Evolutionary conservation across 148 eudicot species (phyloP), one percentile per base, ranked within the genome.

Genomic region (Talinum fruticosum): DNA sequence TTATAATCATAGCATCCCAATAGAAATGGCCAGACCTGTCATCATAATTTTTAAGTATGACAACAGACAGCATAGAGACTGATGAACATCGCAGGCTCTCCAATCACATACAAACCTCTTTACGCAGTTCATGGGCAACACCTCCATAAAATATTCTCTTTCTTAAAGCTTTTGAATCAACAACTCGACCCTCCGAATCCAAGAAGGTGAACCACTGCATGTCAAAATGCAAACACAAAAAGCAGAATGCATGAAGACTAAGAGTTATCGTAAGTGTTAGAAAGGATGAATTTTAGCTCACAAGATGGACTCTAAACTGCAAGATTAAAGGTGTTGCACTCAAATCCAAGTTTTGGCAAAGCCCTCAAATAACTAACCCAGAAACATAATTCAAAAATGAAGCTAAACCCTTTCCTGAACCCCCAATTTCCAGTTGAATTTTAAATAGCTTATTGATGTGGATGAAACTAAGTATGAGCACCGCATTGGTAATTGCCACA

Each of bases 71-170:
- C 24, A 51, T 53, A 66, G 77, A 68, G 29, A 29, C 45, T 59
- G 70, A 69, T 28, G 6, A 23, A 30, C 32, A 16, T 23, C 15
- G 28, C 12, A 61, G 13, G 6, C 57, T 71, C 26, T 10, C 49
- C 67, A 12, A 47, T 62, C 54, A 76, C 30, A 73, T 21, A 75
- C 85, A 82, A 72, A 95, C 99, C 97, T 92, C 91, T 75, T 90
- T 86, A 65, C 99, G 88, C 80, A 92, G 79, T 82, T 76, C 82
- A 76, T 89, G 89, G 70, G 84, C 91, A 71, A 92, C 83, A 71
- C 99, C 99, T 30, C 99, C 99, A 77, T 95, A 92, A 81, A 95
- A 95, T 73, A 95, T 89, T 83, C 94, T 91, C 87, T 90, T 88
- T 75, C 84, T 95, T 72, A 95, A 67, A 65, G 94, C 90, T 35